Conservation (phyloP, 2,329 filamentous ascomycete species). For the Sphaerostilbella broomeana region DNA sequence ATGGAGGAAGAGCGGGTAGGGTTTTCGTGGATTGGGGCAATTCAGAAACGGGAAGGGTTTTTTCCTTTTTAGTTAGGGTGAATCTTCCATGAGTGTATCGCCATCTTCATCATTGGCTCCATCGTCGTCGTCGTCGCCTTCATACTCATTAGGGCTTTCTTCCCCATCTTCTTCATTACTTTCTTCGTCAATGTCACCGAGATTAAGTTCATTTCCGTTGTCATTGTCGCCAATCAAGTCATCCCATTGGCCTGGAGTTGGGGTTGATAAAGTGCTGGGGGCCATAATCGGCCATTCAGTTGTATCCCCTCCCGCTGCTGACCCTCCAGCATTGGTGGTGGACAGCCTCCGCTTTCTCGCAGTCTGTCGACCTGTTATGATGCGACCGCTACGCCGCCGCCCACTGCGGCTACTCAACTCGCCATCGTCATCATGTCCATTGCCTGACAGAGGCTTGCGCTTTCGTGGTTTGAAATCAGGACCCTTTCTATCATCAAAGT, state of each 20-base stretch:
- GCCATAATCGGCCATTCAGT: neutral
- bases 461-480: conserved; percentile 33
- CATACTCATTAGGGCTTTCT: neutral
- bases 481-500: conserved; percentile 35
- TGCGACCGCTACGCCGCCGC: conserved; percentile 16
- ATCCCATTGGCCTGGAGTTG: conserved; percentile 30
- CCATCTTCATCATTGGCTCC: conserved; percentile 5
- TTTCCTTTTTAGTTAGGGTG: too few relatives aligned
- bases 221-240: conserved; percentile 21
- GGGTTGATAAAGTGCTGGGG: conserved; percentile 23
- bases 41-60: too few relatives aligned
- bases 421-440: conserved; percentile 20
- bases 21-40: too few relatives aligned
- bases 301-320: conserved; percentile 10
- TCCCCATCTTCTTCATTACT: conserved; percentile 15
- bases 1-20: too few relatives aligned
- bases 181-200: conserved; percentile 21
- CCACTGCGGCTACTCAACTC: conserved; percentile 5
- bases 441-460: conserved; percentile 15
- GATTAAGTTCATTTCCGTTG: conserved; percentile 19
- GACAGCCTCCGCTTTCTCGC: conserved; percentile 12
- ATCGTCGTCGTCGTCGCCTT: conserved; percentile 9
- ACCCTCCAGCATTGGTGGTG: conserved; percentile 14
- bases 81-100: too few relatives aligned
- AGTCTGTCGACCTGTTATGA: conserved; percentile 5